Base-by-base conservation (phyloP, 345 rosid genomes). In the Murraya paniculata region DNA sequence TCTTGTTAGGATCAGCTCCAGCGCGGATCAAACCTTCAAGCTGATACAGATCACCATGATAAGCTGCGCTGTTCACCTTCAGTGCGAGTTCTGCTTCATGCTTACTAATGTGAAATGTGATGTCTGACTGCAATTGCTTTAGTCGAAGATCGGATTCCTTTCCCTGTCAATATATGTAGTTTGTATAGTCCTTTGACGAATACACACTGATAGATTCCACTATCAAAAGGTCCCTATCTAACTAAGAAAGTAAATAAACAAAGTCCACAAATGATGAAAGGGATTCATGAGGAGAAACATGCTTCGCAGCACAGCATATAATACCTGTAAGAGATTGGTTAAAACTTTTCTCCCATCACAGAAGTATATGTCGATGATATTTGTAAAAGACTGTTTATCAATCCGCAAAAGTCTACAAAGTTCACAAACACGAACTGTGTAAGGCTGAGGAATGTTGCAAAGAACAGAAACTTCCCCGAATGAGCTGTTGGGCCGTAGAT, bases 61-160 rank as follows among this genome's bases (percentile, higher is more conserved):
- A 91, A 81, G 98, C 93, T 65, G 96, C 92, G 83, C 80, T 94
- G 77, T 92, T 97, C 73, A 97, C 92, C 76, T 87, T 92, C 75
- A 94, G 81, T 74, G 98, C 97, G 78, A 94, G 98, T 81, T 97
- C 99, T 73, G 92, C 91, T 88, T 97, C 99, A 88, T 97, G 99
- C 86, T 88, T 94, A 65, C 88, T 94, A 41, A 97, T 94, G 78
- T 97, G 97, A 86, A 91, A 86, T 81, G 91, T 77, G 76, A 97
- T 81, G 73, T 97, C 99, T 9, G 94, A 87, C 82, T 91, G 97
- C 75, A 97, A 78, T 78, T 90, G 91, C 86, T 93, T 93, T 64
- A 90, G 77, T 77, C 90, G 87, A 77, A 90, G 87, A 82, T 88
- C 85, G 33, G 90, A 85, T 73, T 91, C 93, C 53, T 88, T 94